Base-by-base conservation (phyloP, 176 grass and related monocot genomes). In the Oryza punctata region DNA sequence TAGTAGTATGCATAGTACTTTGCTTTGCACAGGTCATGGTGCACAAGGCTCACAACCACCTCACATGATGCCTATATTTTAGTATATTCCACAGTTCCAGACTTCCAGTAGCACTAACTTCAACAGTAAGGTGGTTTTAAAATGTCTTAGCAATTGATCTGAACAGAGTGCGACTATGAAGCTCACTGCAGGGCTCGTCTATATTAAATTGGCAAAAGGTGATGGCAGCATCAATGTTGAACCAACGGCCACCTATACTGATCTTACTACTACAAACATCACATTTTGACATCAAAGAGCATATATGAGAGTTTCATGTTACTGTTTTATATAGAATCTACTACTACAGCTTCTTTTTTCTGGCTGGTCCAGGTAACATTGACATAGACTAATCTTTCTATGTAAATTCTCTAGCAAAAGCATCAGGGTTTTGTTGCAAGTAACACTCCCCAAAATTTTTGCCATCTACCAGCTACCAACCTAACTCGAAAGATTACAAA, bases 41-140 rank as follows among this genome's bases (percentile, higher is more conserved):
- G n/a, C 21, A 72, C 41, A 50, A 82, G 29, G 29, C 21, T 49
- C 52, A 59, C 11, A 59, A 9, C 52, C 5, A n/a, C 18, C 52
- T 59, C 29, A 29, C 59, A 80, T 44, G 30, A 43, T 32, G n/a
- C 41, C 16, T 78, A 57, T 71, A 15, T 78, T 78, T 70, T 57
- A 52, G 1, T 65, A 29, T 10, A 0, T 29, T 78, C 16, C 8
- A 27, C 12, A 11, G 2, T 46, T 46, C 12, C 44, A 46, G 1
- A 12, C 3, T 52, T 52, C 15, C 49, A 52, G 15, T 52, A 45
- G 15, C 46, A 47, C n/a, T n/a, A 26, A 4, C 37, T 47, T 28
- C 40, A 32, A 32, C 27, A 24, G 16, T 18, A 28, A 77, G 72
- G 54, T 28, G 7, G 11, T 59, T 21, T 30, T 52, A 66, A 70